Evolutionary conservation across 2,329 filamentous ascomycete species (phyloP), one percentile per base, ranked within the genome.

Genomic region (Fusarium illudens): DNA sequence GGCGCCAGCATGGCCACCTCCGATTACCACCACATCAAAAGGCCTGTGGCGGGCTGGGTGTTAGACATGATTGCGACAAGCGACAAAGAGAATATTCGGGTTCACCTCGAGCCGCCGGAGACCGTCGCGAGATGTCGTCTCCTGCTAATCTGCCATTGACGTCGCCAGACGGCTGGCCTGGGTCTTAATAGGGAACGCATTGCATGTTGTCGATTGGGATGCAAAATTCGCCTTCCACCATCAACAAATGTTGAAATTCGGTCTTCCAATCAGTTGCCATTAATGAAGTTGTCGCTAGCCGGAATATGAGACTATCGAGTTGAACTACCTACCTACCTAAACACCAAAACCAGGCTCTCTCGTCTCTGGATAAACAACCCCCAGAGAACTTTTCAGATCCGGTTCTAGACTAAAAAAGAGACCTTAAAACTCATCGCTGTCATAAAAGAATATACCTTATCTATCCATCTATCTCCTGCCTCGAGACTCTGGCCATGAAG

Each of bases 11-110:
- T 99, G 96, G 27, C 96, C 96, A 64, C 96, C 96, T 57, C 96
- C 96, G 66, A 99, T 94, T 3, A 99, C 94, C 33, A 99, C 86
- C 51, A 99, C 96, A 86, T 99, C 95, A 76, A 92, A 96, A 1
- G 88, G 85, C 61, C 90, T 92, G 64, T 30, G 15, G 36, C 13
- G 20, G 33, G 30, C 19, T 34, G 6, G 29, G 17, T 65, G 55
- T 73, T 59, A 62, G 62, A 57, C 22, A 49, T 32, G 39, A 37
- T 46, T 34, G 63, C 29, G 25, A 51, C 30, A 46, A 39, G 56
- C 25, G 15, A n/a, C 17, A n/a, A 27, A 22, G 30, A 5, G 4
- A 15, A 33, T 22, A 30, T 27, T 57, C n/a, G 8, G n/a, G 20
- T 74, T 19, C 48, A 79, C 77, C 67, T 78, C 17, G 75, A 58